Evolutionary conservation across 2,329 filamentous ascomycete species (phyloP).

Genomic region (Pseudonectria foliicola): DNA sequence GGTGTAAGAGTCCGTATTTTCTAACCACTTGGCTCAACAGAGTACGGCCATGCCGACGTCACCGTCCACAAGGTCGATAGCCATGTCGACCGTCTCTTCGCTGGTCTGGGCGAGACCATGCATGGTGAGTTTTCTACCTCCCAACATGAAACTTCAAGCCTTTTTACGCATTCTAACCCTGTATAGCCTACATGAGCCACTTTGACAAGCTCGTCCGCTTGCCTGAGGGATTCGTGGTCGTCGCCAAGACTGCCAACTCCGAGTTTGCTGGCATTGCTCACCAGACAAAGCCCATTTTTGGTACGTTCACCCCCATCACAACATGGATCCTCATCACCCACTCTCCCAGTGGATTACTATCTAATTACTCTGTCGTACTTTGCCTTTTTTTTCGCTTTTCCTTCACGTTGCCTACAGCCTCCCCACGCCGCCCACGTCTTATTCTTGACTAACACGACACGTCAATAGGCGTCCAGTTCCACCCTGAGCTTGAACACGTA

Average conservation of each 20-base stretch:
- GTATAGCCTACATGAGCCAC: slow-evolving; percentile 72
- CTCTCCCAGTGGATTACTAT: too few species aligned
- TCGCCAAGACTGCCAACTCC: slow-evolving; percentile 70
- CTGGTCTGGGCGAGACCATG: slow-evolving; percentile 62
- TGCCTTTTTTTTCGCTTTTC: background rate
- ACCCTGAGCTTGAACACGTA: slow-evolving; percentile 62
- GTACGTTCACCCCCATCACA: slow-evolving; percentile 24
- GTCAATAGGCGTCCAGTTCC: slow-evolving; percentile 65
- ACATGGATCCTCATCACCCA: too few species aligned
- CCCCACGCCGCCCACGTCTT: background rate
- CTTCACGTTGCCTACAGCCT: too few species aligned
- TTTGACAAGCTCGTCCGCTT: slow-evolving; percentile 74
- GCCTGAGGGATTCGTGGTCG: slow-evolving; percentile 63
- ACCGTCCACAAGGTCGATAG: slow-evolving; percentile 49
- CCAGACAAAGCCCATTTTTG: slow-evolving; percentile 62
- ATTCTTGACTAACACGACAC: slow-evolving; percentile 1
- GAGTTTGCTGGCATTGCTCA: slow-evolving; percentile 76
- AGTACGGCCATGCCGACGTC: slow-evolving; percentile 66
- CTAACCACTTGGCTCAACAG: slow-evolving; percentile 23
- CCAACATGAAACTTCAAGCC: slow-evolving; percentile 1
- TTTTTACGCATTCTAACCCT: slow-evolving; percentile 2
- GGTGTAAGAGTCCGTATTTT: background rate
- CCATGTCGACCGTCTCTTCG: slow-evolving; percentile 73
- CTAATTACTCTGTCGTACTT: slow-evolving; percentile 11
- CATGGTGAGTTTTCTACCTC: slow-evolving; percentile 32